Evolutionary conservation across 192 early-diverging fungal species (phyloP), one percentile per base, ranked within the genome.

Genomic region (Coemansia sp.): DNA sequence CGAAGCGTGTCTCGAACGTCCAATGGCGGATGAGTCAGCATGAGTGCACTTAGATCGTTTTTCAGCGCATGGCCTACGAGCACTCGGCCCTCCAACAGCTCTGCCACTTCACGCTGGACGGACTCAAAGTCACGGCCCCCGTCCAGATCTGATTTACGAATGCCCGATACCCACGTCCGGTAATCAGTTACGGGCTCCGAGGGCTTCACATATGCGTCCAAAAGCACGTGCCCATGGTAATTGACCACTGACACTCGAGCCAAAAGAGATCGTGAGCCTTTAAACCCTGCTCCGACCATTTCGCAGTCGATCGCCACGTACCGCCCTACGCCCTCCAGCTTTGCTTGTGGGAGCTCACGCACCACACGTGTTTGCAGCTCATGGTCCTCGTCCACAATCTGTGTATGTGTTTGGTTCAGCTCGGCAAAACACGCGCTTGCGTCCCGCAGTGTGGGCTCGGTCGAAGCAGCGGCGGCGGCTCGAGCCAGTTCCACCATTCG

Each of bases 231-330:
- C 3, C 97, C 96, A 67, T 97, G 86, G 76, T 85, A 97, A 81
- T 99, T 99, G 55, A 98, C 95, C 2, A 99, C 67, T 37, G 85
- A 87, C n/a, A 98, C 91, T 25, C 96, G 84, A 2, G 95, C 97
- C 49, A 99, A 69, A 25, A 87, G 90, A n/a, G 97, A 96, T 27
- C 88, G 69, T 14, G 54, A 72, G 3, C 95, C 97, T 37, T 88
- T 87, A 25, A 85, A 85, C 9, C 96, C 97, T 17, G 93, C 93
- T 31, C 97, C 96, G 23, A 99, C 96, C 96, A 97, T 98, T 80
- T 99, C 97, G 77, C 97, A 99, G 87, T 99, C 97, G 9, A 99
- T 93, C 8, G 90, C 95, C 4, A 99, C 65, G 71, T 87, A 98
- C 69, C 93, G 95, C 45, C 97, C 97, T 7, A 56, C 39, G 1